Evolutionary conservation across 1,284 basidiomycete genomes (phyloP), one percentile per base, ranked within the genome.

Genomic region (Malassezia yamatoensis): DNA sequence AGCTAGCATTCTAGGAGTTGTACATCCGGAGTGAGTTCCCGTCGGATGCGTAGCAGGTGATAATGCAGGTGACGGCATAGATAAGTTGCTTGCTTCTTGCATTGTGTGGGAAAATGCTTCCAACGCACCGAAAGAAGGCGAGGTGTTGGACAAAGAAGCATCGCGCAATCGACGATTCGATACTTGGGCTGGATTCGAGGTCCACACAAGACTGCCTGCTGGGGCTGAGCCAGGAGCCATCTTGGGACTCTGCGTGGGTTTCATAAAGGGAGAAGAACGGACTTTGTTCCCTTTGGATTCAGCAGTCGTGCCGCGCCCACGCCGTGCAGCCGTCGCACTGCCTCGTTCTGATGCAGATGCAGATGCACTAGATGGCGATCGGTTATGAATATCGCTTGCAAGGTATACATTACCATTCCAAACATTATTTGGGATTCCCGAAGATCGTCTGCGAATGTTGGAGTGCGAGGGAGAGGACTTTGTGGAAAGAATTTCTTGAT

Each of bases 181-280:
- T 34, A 45, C 29, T n/a, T 16, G 32, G 43, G 29, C 20, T 18
- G 37, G 44, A 12, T 38, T 35, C 1, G 39, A 38, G 4, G 11
- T 8, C 54, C 54, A 55, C 29, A 46, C 49, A 9, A 18, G 32
- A 12, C 21, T 35, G 1, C 47, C 48, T 5, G 12, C 15, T 13
- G 6, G 15, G 24, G 24, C 24, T 29, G 24, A 29, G 20, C 15
- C 37, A 6, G 20, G 35, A 9, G 16, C 33, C 20, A 33, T 7
- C 20, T 51, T 59, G 16, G 58, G 59, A 1, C 65, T 61, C 11
- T 59, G 48, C 1, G 61, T 58, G 1, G 72, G 70, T 59, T 74
- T 74, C 47, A 72, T 67, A 37, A 74, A 47, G 1, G 72, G 72
- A 18, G 68, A 71, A 1, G 72, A 68, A 11, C 72, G 60, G 4